Evolutionary conservation across 306 rosid genomes (phyloP), one percentile per base, ranked within the genome.

Genomic region (Quercus ilex): DNA sequence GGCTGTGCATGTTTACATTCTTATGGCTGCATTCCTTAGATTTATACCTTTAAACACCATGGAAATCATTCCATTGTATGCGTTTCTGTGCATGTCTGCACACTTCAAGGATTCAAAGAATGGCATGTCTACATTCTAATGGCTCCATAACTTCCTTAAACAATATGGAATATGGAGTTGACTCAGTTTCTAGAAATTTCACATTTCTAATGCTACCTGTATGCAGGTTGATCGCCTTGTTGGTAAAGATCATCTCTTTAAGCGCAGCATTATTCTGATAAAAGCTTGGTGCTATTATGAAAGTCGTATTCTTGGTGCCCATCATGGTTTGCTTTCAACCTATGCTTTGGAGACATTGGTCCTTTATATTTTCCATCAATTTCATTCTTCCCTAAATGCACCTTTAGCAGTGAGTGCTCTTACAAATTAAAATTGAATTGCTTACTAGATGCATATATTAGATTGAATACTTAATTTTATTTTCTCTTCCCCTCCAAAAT

Each of bases 201-300:
- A 21, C 25, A 43, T 77, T 74, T 51, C 59, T 13, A 1, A 58
- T 55, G 69, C 68, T 35, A 10, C 74, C 80, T 52, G 4, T 79
- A 28, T 76, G 65, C 88, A 94, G 97, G 88, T 92, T 70, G 98
- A 94, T 88, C 89, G 86, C 78, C 91, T 78, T 58, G 85, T 90
- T 79, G 90, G 90, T 30, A 92, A 90, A 85, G 88, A 90, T 79
- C 90, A 92, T 84, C 93, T 92, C 69, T 94, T 94, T 77, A 94
- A 94, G 49, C 96, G 96, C 83, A 94, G 97, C 79, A 87, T 94
- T 77, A 90, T 94, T 74, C 83, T 92, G 79, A 88, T 85, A 71
- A 94, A 92, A 82, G 97, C 96, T 63, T 94, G 98, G 98, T 94
- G 98, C 90, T 94, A 90, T 68, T 93, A 93, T 79, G 95, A 91